phyloP scores from a whole-genome alignment of 1,284 basidiomycete species.

The Tylopilus orsonianus region DNA sequence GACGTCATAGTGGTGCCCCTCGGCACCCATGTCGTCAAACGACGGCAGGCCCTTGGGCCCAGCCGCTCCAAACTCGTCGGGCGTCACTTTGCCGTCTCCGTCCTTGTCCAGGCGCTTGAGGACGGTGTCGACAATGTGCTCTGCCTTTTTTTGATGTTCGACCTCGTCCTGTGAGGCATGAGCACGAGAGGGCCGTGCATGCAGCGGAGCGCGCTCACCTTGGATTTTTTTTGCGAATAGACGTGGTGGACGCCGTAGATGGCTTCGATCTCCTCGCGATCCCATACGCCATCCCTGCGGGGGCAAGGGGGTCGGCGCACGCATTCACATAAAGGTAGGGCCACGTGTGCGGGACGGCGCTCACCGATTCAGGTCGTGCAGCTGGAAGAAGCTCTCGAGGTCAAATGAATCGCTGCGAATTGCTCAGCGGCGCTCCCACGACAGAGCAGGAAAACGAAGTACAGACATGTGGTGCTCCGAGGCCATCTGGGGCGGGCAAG shows the following conservation, averaged over 20 bases:
- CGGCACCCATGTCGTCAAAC: slow-evolving; percentile 85
- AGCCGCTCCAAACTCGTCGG: slow-evolving; percentile 78
- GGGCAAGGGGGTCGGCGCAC: not conserved
- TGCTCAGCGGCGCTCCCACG: too few relatives aligned
- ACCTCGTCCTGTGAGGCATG: slow-evolving; percentile 58
- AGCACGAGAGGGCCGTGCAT: not conserved
- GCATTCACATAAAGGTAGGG: too few relatives aligned
- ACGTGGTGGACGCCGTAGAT: slow-evolving; percentile 96
- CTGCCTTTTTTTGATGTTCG: slow-evolving; percentile 83
- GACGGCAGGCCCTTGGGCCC: slow-evolving; percentile 82
- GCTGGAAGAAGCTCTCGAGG: slow-evolving; percentile 76
- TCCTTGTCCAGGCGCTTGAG: slow-evolving; percentile 77
- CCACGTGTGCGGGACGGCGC: slow-evolving; percentile 24
- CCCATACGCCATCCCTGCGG: slow-evolving; percentile 68
- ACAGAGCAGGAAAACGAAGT: too few relatives aligned
- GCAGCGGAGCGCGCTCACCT: slow-evolving; percentile 38
- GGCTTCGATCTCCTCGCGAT: slow-evolving; percentile 82
- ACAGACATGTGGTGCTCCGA: slow-evolving; percentile 80
- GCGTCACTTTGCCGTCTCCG: slow-evolving; percentile 74
- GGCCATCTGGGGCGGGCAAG: slow-evolving; percentile 59
- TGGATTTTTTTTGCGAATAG: slow-evolving; percentile 85
- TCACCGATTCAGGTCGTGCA: slow-evolving; percentile 89
- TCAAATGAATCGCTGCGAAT: slow-evolving; percentile 72
- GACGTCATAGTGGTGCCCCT: slow-evolving; percentile 91
- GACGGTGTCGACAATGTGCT: slow-evolving; percentile 77